phyloP scores from a whole-genome alignment of 805 yeast species.

The Blastobotrys attinorum region DNA sequence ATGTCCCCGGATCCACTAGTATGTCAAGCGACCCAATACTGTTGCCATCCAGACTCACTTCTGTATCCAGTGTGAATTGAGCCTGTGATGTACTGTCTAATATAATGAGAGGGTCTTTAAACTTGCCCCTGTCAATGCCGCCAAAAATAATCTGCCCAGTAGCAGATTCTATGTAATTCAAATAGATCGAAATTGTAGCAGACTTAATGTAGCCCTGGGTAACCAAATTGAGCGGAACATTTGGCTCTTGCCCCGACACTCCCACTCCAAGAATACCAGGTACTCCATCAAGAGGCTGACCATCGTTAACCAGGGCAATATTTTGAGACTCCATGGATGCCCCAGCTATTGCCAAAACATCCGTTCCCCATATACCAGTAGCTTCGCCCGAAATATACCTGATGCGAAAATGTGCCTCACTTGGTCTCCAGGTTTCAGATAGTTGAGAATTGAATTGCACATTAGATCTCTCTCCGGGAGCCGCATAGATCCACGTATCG shows the following conservation, averaged over 20 bases:
- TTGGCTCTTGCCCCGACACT: constrained; percentile 30
- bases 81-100: constrained; percentile 25
- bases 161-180: constrained; percentile 32
- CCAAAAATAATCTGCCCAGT: constrained; percentile 35
- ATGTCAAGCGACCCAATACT: constrained; percentile 20
- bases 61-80: constrained; percentile 26
- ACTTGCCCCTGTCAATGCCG: constrained; percentile 41
- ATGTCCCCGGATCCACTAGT: constrained; percentile 47
- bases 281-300: constrained; percentile 54
- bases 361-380: constrained; percentile 30
- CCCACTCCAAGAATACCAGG: constrained; percentile 29
- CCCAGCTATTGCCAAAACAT: constrained; percentile 6
- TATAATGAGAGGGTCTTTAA: constrained; percentile 30
- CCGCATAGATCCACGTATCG: constrained; percentile 47
- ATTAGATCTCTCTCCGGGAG: constrained; percentile 37
- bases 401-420: constrained; percentile 16
- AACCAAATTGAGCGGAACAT: constrained; percentile 51
- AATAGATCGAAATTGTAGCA: constrained; percentile 52
- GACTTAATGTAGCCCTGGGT: constrained; percentile 46
- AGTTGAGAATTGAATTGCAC: constrained; percentile 22
- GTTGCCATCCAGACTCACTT: constrained; percentile 4
- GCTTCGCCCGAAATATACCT: constrained; percentile 39
- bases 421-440: constrained; percentile 20
- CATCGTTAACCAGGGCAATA: constrained; percentile 65
- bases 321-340: constrained; percentile 36